These are phyloP conservation scores for Fusarium secorum DNA, from an alignment of 2,329 filamentous ascomycete genomes.

Conservation along the genomic window DNA sequence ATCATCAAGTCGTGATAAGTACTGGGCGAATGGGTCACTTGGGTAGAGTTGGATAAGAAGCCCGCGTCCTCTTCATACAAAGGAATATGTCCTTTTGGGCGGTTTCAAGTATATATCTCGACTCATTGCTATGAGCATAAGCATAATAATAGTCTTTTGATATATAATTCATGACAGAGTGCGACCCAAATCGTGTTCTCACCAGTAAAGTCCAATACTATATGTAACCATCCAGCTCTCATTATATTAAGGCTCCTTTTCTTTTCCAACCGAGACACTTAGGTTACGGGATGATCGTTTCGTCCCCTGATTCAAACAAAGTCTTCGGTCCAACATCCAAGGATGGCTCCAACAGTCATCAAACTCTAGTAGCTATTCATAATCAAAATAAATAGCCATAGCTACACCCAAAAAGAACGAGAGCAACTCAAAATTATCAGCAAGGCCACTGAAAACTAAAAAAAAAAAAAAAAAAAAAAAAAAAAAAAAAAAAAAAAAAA, in stretches of 20 bases:
- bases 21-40: not conserved
- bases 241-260: not conserved
- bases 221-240: not conserved
- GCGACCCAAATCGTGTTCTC: not conserved
- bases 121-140: not conserved
- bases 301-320: not conserved
- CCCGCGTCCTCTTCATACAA: not conserved
- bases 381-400: not conserved
- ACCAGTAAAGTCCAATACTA: not conserved
- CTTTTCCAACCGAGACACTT: not conserved
- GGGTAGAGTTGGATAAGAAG: not conserved
- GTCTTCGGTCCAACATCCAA: not conserved
- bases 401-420: not conserved
- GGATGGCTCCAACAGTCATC: not conserved
- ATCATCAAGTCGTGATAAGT: not conserved
- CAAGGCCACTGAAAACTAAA: not conserved
- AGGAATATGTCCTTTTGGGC: too few relatives aligned
- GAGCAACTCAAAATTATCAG: not conserved
- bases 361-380: not conserved
- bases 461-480: too few relatives aligned
- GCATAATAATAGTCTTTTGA: not conserved
- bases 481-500: too few relatives aligned
- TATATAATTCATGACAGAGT: not conserved
- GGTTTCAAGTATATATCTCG: not conserved
- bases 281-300: not conserved